These are phyloP conservation scores for Talaromyces sp. DNA, from an alignment of 2,329 filamentous ascomycete species.

Conservation along the genomic window DNA sequence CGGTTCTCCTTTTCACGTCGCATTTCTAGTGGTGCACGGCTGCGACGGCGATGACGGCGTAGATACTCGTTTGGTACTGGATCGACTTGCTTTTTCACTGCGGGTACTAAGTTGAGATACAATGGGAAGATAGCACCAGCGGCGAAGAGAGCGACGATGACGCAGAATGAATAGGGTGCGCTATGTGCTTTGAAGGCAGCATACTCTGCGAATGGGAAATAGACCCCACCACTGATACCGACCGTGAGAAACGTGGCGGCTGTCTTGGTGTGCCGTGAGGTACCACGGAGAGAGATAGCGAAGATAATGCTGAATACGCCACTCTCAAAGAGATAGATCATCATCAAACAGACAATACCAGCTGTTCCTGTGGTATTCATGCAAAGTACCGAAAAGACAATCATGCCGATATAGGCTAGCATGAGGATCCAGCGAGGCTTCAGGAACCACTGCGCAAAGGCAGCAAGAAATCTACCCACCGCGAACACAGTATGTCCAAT, in stretches of 20 bases:
- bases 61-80: constrained; percentile 46
- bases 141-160: constrained; percentile 56
- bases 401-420: constrained; percentile 55
- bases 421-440: constrained; percentile 62
- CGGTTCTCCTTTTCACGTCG: constrained; percentile 35
- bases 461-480: constrained; percentile 59
- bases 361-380: constrained; percentile 52
- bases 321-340: constrained; percentile 63
- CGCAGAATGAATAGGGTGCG: constrained; percentile 54
- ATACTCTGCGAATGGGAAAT: constrained; percentile 59
- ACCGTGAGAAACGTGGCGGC: constrained; percentile 58
- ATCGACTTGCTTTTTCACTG: constrained; percentile 55
- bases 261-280: constrained; percentile 61
- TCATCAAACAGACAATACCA: constrained; percentile 52
- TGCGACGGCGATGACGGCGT: constrained; percentile 30
- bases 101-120: constrained; percentile 54
- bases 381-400: constrained; percentile 55
- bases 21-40: constrained; percentile 13
- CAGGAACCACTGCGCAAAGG: constrained; percentile 55
- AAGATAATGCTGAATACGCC: constrained; percentile 63
- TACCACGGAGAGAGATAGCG: constrained; percentile 60
- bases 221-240: constrained; percentile 57
- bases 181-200: constrained; percentile 45
- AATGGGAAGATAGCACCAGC: constrained; percentile 57
- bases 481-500: constrained; percentile 63